phyloP scores from a whole-genome alignment of 768 basidiomycete genomes.

The Suillus ampliporus region DNA sequence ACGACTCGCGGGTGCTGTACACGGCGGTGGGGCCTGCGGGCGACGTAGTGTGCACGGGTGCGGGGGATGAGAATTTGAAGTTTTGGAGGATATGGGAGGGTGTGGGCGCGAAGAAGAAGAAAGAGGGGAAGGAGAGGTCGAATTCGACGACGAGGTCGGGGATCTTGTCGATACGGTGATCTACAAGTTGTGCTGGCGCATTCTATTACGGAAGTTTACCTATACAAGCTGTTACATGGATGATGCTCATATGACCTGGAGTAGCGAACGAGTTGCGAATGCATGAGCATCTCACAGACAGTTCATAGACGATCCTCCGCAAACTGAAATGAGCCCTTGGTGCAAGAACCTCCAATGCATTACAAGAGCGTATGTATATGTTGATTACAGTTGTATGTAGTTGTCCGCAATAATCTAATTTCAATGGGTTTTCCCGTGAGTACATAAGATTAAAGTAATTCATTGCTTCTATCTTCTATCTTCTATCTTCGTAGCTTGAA shows the following conservation, averaged over 20 bases:
- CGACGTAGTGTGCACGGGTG: slow-evolving; percentile 90
- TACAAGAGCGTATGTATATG: background rate
- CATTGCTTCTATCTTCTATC: too few species aligned
- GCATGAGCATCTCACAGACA: background rate
- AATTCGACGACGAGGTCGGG: slow-evolving; percentile 32
- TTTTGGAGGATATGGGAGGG: slow-evolving; percentile 92
- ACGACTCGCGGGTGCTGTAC: slow-evolving; percentile 89
- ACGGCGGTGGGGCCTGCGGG: slow-evolving; percentile 87
- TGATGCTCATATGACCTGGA: too few species aligned
- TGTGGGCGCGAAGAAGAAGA: slow-evolving; percentile 43
- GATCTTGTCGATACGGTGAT: slow-evolving; percentile 44
- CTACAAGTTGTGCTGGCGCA: background rate
- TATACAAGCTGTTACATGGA: background rate
- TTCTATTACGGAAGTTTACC: background rate
- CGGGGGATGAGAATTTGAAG: slow-evolving; percentile 95
- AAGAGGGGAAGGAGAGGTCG: slow-evolving; percentile 40
- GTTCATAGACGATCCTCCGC: background rate
- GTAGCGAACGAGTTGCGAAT: background rate
- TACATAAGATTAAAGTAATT: too few species aligned
- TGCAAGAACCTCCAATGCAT: background rate
- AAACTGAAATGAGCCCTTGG: background rate
- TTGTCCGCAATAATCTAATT: background rate
- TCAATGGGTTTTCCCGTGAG: too few species aligned
- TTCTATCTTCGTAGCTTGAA: slow-evolving; percentile 1
- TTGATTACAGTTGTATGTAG: background rate